Evolutionary conservation across 2,329 filamentous ascomycete species (phyloP).

Genomic region (Exophiala phaeomuriformis): DNA sequence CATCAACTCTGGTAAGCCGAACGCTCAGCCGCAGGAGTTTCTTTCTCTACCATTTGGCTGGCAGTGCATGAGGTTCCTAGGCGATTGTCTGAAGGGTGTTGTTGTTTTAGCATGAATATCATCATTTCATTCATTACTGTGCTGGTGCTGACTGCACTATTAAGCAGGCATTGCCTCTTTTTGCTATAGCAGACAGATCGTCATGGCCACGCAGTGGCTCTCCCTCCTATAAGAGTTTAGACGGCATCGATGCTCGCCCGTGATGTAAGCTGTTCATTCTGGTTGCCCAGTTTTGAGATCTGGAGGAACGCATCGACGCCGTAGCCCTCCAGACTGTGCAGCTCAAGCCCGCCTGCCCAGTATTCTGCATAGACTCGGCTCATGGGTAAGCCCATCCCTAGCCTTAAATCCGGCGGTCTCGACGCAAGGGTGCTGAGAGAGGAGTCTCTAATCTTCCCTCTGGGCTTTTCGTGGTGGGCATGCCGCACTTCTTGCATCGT

Average conservation of each 20-base stretch:
- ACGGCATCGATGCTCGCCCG: conserved; percentile 71
- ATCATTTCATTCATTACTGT: neutral
- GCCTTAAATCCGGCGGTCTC: conserved; percentile 73
- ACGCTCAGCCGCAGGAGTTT: conserved; percentile 41
- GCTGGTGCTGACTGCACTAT: neutral
- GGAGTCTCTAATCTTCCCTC: conserved; percentile 43
- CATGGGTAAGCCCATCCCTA: conserved; percentile 90
- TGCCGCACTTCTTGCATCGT: conserved; percentile 69
- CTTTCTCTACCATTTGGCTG: conserved; percentile 33
- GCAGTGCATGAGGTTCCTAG: conserved; percentile 46
- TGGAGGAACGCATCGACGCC: conserved; percentile 93
- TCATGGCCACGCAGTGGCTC: neutral
- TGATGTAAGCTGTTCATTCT: conserved; percentile 86
- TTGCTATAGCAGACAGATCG: neutral
- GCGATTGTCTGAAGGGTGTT: conserved; percentile 39
- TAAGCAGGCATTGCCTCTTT: neutral
- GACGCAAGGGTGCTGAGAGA: conserved; percentile 75
- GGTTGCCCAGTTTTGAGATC: conserved; percentile 93
- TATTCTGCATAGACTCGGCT: conserved; percentile 95
- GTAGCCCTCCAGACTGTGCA: conserved; percentile 91
- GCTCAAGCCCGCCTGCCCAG: conserved; percentile 85
- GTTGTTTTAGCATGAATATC: neutral
- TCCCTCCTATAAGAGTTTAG: conserved; percentile 32
- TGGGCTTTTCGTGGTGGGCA: conserved; percentile 16
- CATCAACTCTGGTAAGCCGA: conserved; percentile 46